Evolutionary conservation across 768 basidiomycete genomes (phyloP).

Genomic region (Trichaptum fuscoviolaceum): DNA sequence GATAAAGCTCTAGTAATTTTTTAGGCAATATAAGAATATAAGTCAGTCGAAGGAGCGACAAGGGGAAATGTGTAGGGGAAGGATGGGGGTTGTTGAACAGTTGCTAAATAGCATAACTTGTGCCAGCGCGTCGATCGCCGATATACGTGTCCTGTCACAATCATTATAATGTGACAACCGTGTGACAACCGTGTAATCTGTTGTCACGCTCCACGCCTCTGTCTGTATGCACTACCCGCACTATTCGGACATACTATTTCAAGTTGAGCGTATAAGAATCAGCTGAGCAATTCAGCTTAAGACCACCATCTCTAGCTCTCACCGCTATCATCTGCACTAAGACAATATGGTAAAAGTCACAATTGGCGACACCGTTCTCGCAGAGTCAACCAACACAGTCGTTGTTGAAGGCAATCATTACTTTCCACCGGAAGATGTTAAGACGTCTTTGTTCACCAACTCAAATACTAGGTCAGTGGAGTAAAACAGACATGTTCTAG

Average conservation of each 20-base stretch:
- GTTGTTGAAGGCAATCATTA: constrained; percentile 68
- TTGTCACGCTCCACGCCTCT: too few species aligned
- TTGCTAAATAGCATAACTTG: neutral
- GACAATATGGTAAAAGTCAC: constrained; percentile 40
- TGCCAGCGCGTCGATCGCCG: neutral
- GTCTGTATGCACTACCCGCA: too few species aligned
- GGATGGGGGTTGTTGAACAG: neutral
- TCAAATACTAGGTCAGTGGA: constrained; percentile 49
- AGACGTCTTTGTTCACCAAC: constrained; percentile 36
- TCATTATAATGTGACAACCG: neutral
- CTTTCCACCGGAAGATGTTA: constrained; percentile 57
- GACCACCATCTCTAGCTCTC: neutral
- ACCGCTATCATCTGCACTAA: neutral
- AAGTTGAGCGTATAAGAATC: neutral
- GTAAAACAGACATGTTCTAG: constrained; percentile 8
- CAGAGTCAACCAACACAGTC: constrained; percentile 50
- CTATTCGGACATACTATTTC: neutral
- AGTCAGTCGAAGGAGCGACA: neutral
- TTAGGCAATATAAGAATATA: neutral
- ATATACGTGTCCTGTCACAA: neutral
- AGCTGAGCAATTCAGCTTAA: neutral
- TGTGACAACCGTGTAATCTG: neutral
- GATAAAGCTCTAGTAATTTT: neutral
- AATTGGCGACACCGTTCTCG: constrained; percentile 47
- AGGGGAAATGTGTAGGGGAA: constrained; percentile 2